Base-by-base conservation (phyloP, 345 rosid species). In the Trapa bicornis region DNA sequence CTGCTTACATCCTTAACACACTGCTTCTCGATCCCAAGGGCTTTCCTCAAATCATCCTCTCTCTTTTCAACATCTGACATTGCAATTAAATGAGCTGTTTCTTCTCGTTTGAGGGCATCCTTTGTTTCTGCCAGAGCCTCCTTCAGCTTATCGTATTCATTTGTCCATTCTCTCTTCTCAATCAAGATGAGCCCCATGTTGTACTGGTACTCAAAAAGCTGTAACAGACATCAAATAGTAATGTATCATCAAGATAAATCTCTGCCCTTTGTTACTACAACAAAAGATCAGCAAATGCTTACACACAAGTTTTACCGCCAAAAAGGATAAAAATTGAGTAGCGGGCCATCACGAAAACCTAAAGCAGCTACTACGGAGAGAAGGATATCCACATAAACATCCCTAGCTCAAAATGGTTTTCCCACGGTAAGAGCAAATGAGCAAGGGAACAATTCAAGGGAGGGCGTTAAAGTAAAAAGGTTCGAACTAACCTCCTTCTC, bases 131-230 rank as follows among this genome's bases (percentile, higher is more conserved):
- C 72, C 69, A 87, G 43, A 39, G 79, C 85, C 37, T 75, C 80
- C 61, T 67, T 83, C 68, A 94, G 87, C 57, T 87, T 89, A 65
- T 89, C 97, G 70, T 67, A 77, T 79, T 82, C 83, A 37, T 84
- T 77, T 74, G 69, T 73, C 96, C 99, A 94, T 37, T 91, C 96
- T 77, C 84, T 89, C 74, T 94, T 83, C 85, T 94, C 99, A 41
- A 94, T 81, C 78, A 94, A 79, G 66, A 94, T 91, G 73, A 94
- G 89, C 41, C 97, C 99, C 96, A 94, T 83, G 68, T 83, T 91
- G 76, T 90, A 90, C 66, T 93, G 98, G 74, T 93, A 93, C 13
- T 91, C 95, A 52, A 87, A 94, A 56, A 94, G 92, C 99, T 94
- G 89, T 13, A 37, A 69, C 37, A 72, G 42, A 67, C 38, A 70